Percentiles rank a stretch among this genome's conserved stretches.
These are phyloP conservation scores for Linnemannia elongata DNA, from an alignment of 192 early-diverging fungal genomes.

Conservation along the genomic window DNA sequence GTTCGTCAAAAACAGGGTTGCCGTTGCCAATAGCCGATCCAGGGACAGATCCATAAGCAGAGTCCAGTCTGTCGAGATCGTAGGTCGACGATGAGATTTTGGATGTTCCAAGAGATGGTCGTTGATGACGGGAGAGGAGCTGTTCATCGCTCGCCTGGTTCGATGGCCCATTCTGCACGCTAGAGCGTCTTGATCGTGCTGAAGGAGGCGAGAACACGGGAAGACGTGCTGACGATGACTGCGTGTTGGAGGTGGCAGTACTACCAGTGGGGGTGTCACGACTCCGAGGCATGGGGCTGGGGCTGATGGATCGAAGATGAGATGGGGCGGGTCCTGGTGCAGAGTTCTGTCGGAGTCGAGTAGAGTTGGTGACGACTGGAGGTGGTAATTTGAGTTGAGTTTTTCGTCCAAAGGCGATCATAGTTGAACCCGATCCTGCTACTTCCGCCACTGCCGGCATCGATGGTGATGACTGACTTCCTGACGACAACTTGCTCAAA, in stretches of 20 bases:
- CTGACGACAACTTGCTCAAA: slow-evolving; percentile 38
- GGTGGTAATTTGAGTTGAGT: slow-evolving; percentile 36
- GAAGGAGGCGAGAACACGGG: slow-evolving; percentile 11
- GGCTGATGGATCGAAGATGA: slow-evolving; percentile 25
- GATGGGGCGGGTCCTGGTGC: slow-evolving; percentile 13
- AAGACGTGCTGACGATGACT: not conserved
- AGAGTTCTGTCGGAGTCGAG: slow-evolving; percentile 17
- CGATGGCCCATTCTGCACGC: not conserved
- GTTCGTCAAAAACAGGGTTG: slow-evolving; percentile 9
- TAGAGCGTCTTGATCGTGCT: slow-evolving; percentile 9
- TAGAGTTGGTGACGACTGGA: slow-evolving; percentile 31
- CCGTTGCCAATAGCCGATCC: not conserved
- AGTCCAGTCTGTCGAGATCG: slow-evolving; percentile 2
- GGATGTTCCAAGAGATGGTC: slow-evolving; percentile 17
- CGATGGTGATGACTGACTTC: slow-evolving; percentile 13
- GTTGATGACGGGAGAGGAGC: not conserved
- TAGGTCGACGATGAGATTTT: not conserved
- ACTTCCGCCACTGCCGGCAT: slow-evolving; percentile 4
- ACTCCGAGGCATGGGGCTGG: slow-evolving; percentile 21
- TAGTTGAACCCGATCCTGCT: not conserved
- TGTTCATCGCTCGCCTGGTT: not conserved
- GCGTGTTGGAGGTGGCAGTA: not conserved
- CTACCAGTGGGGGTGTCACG: not conserved
- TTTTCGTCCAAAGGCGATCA: slow-evolving; percentile 8
- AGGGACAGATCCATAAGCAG: slow-evolving; percentile 8